These are phyloP conservation scores for Dipodascus albidus DNA, from an alignment of 805 yeast genomes.

Conservation along the genomic window DNA sequence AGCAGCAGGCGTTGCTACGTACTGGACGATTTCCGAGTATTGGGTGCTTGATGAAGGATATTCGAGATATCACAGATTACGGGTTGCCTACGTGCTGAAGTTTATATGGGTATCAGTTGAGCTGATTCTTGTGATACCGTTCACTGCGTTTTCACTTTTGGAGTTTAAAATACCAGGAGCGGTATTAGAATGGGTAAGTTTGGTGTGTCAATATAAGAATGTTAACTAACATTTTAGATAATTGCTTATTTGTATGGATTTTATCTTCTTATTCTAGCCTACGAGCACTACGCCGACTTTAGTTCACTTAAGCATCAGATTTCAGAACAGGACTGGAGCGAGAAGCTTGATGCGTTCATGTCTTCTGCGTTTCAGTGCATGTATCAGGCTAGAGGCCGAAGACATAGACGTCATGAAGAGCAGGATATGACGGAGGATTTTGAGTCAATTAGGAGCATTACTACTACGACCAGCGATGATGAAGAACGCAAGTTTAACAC, in stretches of 20 bases:
- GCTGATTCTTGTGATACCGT: conserved; percentile 1
- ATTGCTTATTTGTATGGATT: not conserved
- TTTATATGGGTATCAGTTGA: not conserved
- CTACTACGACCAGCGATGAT: not conserved
- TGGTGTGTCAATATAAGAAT: not conserved
- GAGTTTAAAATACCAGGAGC: not conserved
- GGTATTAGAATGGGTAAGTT: not conserved
- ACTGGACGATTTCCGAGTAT: not conserved
- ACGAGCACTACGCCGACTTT: not conserved
- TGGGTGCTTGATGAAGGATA: not conserved
- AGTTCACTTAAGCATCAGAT: not conserved
- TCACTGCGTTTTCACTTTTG: not conserved
- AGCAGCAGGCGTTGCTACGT: not conserved
- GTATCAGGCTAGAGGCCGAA: not conserved
- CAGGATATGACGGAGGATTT: not conserved
- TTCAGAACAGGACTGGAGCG: not conserved
- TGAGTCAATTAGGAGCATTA: not conserved
- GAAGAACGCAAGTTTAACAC: not conserved
- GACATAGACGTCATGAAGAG: not conserved
- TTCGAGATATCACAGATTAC: not conserved
- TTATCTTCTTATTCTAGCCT: not conserved
- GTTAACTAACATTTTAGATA: not conserved
- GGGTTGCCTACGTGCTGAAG: conserved; percentile 1
- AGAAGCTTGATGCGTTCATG: not conserved
- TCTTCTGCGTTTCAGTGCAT: not conserved